phyloP scores from a whole-genome alignment of 2,329 filamentous ascomycete species.

The Ascochyta rabiei region DNA sequence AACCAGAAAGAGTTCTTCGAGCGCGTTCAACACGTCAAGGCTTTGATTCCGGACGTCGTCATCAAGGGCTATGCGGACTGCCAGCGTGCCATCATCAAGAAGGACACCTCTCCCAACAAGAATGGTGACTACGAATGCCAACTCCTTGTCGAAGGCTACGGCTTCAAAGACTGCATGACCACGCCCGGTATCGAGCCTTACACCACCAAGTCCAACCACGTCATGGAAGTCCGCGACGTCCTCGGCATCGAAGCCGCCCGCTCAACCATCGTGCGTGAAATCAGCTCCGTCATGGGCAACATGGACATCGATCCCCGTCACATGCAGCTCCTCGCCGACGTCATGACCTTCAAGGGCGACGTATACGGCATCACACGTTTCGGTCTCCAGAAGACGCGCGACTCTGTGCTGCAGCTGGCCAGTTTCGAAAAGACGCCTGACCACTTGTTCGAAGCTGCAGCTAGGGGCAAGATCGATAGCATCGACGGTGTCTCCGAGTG shows the following conservation, averaged over 20 bases:
- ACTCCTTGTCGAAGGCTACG: conserved; percentile 90
- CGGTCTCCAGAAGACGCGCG: conserved; percentile 93
- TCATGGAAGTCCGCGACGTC: conserved; percentile 86
- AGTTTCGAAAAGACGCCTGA: conserved; percentile 98
- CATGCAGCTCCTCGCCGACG: conserved; percentile 95
- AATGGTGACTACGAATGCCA: conserved; percentile 63
- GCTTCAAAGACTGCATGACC: conserved; percentile 85
- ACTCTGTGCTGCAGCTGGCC: conserved; percentile 89
- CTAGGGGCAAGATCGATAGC: conserved; percentile 86
- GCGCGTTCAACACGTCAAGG: conserved; percentile 83
- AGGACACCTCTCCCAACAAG: conserved; percentile 70
- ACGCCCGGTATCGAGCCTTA: conserved; percentile 88
- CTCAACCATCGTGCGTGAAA: conserved; percentile 86
- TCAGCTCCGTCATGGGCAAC: conserved; percentile 83
- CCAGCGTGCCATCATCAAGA: conserved; percentile 85
- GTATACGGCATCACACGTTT: conserved; percentile 96
- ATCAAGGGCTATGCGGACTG: conserved; percentile 91
- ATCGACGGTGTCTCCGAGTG: conserved; percentile 95
- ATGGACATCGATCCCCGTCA: conserved; percentile 98
- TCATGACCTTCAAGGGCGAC: conserved; percentile 99
- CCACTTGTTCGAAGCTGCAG: conserved; percentile 93
- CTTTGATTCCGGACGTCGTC: conserved; percentile 78
- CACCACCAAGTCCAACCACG: conserved; percentile 76
- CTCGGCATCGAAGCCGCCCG: conserved; percentile 95
- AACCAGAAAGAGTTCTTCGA: conserved; percentile 69